These are phyloP conservation scores for Oidiodendron maius DNA, from an alignment of 495 filamentous ascomycete genomes.

Conservation along the genomic window DNA sequence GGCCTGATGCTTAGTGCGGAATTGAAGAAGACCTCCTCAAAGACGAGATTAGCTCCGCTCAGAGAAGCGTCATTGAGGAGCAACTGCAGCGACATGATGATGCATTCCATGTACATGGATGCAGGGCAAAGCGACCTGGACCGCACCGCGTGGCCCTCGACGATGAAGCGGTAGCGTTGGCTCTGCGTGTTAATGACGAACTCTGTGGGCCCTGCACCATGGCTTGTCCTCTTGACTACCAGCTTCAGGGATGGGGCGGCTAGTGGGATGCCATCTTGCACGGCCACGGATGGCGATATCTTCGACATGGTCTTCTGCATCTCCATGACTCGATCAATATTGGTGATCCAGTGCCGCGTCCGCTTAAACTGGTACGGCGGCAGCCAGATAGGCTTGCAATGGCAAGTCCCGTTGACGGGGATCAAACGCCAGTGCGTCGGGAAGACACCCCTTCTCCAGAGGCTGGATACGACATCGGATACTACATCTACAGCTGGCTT, in stretches of 20 bases:
- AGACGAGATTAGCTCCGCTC: no score
- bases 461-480: constrained; percentile 15
- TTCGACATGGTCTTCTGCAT: neutral
- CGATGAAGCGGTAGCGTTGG: constrained; percentile 13
- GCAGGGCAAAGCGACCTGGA: constrained; percentile 34
- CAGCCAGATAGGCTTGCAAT: constrained; percentile 31
- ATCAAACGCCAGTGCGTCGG: constrained; percentile 18
- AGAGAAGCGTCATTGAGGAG: no score
- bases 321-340: neutral
- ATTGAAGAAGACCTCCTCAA: no score
- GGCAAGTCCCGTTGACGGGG: neutral
- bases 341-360: constrained; percentile 21
- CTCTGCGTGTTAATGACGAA: constrained; percentile 15
- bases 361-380: constrained; percentile 53
- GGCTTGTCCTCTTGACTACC: constrained; percentile 5
- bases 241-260: no score
- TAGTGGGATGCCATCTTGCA: no score
- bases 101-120: constrained; percentile 37
- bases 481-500: constrained; percentile 11
- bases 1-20: no score
- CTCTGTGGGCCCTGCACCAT: constrained; percentile 7
- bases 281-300: no score
- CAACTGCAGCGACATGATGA: no score
- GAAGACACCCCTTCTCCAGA: constrained; percentile 24
- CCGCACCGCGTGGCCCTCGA: constrained; percentile 32